Evolutionary conservation across 306 rosid genomes (phyloP), one percentile per base, ranked within the genome.

Genomic region (Quercus glauca): DNA sequence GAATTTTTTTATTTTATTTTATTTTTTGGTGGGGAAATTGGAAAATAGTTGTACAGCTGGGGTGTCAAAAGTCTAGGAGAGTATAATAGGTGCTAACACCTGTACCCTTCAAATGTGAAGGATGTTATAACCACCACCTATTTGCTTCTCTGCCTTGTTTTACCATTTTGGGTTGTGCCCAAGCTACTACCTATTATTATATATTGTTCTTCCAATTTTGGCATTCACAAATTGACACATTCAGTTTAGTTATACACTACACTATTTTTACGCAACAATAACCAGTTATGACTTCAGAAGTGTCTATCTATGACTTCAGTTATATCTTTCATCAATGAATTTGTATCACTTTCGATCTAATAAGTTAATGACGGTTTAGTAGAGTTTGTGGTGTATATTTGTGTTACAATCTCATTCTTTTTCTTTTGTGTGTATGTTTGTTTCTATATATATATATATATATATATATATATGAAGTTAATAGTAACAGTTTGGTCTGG

Each of bases 101-200:
- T 83, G 80, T 83, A 67, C 18, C 83, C 83, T 83, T 75, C 71
- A 28, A 75, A 52, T 69, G 77, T 64, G 80, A 78, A 11, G 76
- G 76, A 68, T 78, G 76, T 83, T 83, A 73, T 53, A 74, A 59
- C 83, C 18, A 68, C 41, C 70, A 68, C n/a, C 70, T 31, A 17
- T 31, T 31, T 29, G 25, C 51, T 68, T 18, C 14, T 19, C 23
- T 51, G 60, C 80, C 79, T 73, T 52, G 23, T 49, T 35, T 65
- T 64, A 20, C 69, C 69, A 70, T 64, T 74, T 76, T 23, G 43
- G 78, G 25, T 21, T 65, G 4, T 17, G 49, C 28, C 64, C 37
- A 6, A 29, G 33, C 23, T 72, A 51, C 20, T 67, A 29, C 53
- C 53, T 67, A 45, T 21, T 33, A 10, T 59, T 74, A 11, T 59